Conservation (phyloP, 352 stramenopile species). For the Phytophthora macrochlamydospora region DNA sequence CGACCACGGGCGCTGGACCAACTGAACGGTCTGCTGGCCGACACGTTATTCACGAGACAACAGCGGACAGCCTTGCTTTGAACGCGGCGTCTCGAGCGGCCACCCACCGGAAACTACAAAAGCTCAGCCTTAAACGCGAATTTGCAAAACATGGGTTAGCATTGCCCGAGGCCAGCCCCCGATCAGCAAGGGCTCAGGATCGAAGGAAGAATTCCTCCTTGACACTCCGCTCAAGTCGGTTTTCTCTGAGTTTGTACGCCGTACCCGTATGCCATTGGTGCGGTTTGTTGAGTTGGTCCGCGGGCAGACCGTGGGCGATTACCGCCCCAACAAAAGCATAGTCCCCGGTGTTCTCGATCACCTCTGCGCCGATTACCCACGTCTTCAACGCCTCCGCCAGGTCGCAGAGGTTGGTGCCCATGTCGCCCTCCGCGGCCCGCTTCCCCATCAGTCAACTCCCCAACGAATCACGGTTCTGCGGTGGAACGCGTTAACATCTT, state of each 20-base stretch:
- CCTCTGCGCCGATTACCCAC: background rate
- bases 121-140: too few species aligned
- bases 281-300: background rate
- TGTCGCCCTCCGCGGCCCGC: background rate
- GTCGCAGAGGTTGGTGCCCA: background rate
- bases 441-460: background rate
- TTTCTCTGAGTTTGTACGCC: background rate
- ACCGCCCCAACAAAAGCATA: slow-evolving; percentile 1
- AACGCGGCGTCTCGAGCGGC: too few species aligned
- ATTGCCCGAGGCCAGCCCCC: too few species aligned
- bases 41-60: too few species aligned
- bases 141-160: too few species aligned
- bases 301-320: background rate
- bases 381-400: background rate
- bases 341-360: background rate
- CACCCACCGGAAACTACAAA: too few species aligned
- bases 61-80: too few species aligned
- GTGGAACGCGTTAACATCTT: background rate
- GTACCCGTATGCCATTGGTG: background rate
- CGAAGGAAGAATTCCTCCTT: background rate
- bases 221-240: background rate
- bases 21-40: too few species aligned
- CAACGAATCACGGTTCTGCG: background rate
- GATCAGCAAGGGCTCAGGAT: background rate
- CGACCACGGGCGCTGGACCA: too few species aligned